Base-by-base conservation (phyloP, 768 basidiomycete genomes). In the Amanita phalloides region DNA sequence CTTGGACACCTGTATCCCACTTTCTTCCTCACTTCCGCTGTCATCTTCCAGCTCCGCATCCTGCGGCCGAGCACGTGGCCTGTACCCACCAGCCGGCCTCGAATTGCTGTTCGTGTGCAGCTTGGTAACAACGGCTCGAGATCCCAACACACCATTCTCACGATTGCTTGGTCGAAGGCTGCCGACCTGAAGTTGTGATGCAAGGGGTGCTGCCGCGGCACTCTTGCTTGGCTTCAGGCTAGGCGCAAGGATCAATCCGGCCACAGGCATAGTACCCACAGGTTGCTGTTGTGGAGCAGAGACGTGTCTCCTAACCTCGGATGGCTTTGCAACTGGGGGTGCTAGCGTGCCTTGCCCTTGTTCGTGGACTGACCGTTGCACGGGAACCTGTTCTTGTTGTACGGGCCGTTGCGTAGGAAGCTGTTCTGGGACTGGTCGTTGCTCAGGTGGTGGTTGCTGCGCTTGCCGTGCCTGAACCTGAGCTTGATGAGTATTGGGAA, bases 31-130 rank as follows among this genome's bases (percentile, higher is more conserved):
- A 37, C 68, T 74, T 14, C 70, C 79, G 52, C 74, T 80, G 21
- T 77, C 76, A n/a, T 82, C 77, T 54, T 87, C 86, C 71, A 87
- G 66, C 62, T 86, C 86, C 57, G 71, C 69, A 21, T 73, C 82
- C 51, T 76, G 69, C 1, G 84, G 86, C 4, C 76, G 78, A 7
- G 81, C 84, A 59, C 78, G 81, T 6, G 80, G 82, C 13, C 82
- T 69, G 55, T 86, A 84, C 5, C 72, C 76, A 11, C 68, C 63
- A 55, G 58, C 13, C 53, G 45, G 26, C 54, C 53, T 4, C 37
- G 36, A 47, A 48, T 33, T 8, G 44, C 11, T n/a, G 2, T 36
- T 21, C 17, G 13, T n/a, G n/a, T 23, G 36, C 6, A 13, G 17
- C 20, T 45, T 43, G 33, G 30, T 28, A 20, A 38, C 33, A 25